Evolutionary conservation across 2,329 filamentous ascomycete genomes (phyloP), one percentile per base, ranked within the genome.

Genomic region (Exophiala alcalophila): DNA sequence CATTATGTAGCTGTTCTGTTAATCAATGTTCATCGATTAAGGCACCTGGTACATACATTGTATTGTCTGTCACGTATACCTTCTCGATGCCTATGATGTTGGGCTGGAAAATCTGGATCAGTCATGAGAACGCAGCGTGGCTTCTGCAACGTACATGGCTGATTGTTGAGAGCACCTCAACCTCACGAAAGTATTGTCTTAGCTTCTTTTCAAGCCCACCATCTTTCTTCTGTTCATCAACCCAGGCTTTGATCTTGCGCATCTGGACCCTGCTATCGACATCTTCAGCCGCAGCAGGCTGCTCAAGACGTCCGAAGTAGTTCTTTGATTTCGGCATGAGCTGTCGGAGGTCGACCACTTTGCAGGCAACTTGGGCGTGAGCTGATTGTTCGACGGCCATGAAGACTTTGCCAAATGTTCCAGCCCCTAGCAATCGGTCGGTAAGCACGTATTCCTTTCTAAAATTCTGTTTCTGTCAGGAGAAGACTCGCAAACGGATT

Each of bases 71-170:
- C 51, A 64, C 69, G 47, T 78, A 74, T 1, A 79, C 74, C 49
- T 75, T 77, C 48, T 81, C 70, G 2, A 81, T 57, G 3, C 61
- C 56, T 47, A 81, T 70, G 38, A 82, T 78, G 52, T 82, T 81
- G 2, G 79, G 78, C 72, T 76, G 28, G 11, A 19, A n/a, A 7
- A 5, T 14, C 10, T 25, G 25, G 49, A 21, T 40, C 21, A 43
- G 30, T 20, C 5, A 3, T 16, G 9, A n/a, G 16, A 15, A 6
- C 31, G 5, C 4, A n/a, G 3, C 15, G 15, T 20, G 20, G 10
- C 5, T 15, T 26, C 21, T 16, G 3, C 15, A 25, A 39, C 66
- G 44, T 57, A 74, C 72, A 65, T 82, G 78, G 23, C 63, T 68
- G 4, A 82, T 61, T 12, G 69, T 63, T 41, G 72, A 65, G 27